Conservation (phyloP, 768 basidiomycete genomes). For the Xanthoconium purpureum region DNA sequence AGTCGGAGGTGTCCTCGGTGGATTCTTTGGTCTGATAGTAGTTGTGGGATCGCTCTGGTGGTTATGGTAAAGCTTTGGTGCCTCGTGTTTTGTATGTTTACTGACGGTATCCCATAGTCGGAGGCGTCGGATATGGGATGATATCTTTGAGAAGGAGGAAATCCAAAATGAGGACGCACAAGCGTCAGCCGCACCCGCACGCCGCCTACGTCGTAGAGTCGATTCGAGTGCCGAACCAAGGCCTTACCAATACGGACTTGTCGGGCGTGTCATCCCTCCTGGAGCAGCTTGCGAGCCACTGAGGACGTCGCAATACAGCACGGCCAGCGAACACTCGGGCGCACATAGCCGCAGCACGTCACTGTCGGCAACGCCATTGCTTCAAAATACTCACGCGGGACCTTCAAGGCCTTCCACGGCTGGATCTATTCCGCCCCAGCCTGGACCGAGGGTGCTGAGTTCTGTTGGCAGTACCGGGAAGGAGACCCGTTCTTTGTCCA, state of each 20-base stretch:
- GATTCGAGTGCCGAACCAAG: conserved; percentile 40
- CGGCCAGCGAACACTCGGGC: conserved; percentile 21
- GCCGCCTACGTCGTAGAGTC: conserved; percentile 26
- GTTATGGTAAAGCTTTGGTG: conserved; percentile 40
- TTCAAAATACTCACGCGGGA: conserved; percentile 13
- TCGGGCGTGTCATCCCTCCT: conserved; percentile 42
- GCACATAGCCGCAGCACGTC: conserved; percentile 26
- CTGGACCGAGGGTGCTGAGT: conserved; percentile 6
- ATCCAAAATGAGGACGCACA: conserved; percentile 22
- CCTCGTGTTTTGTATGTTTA: conserved; percentile 3
- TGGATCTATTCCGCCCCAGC: conserved; percentile 34
- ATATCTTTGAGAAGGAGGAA: conserved; percentile 47
- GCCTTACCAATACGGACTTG: conserved; percentile 63
- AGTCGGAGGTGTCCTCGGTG: conserved; percentile 53
- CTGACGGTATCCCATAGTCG: conserved; percentile 34
- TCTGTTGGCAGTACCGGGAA: neutral
- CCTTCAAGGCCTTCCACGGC: conserved; percentile 44
- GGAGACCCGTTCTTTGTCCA: conserved; percentile 22
- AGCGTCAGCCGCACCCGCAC: conserved; percentile 17
- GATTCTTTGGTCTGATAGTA: conserved; percentile 48
- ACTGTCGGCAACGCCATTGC: conserved; percentile 23
- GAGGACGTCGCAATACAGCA: conserved; percentile 33
- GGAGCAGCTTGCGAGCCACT: conserved; percentile 30
- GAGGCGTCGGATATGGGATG: conserved; percentile 47
- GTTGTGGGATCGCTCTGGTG: conserved; percentile 48